Percentiles rank a stretch among this genome's conserved stretches.
These are phyloP conservation scores for Naganishia kalamii DNA, from an alignment of 768 basidiomycete genomes.

Conservation along the genomic window DNA sequence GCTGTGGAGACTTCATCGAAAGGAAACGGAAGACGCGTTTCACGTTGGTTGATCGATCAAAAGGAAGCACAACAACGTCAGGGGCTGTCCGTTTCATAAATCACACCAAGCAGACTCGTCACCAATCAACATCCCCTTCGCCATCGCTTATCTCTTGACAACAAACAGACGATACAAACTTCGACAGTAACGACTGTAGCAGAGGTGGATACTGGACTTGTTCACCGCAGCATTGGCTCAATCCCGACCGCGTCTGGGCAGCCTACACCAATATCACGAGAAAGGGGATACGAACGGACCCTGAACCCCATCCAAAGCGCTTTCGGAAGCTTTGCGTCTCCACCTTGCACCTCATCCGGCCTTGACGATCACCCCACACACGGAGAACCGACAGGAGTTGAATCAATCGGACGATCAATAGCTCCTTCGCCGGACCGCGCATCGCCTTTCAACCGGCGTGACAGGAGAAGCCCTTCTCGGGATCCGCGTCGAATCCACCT, in stretches of 20 bases:
- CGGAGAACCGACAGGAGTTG: too few species aligned
- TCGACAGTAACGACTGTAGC: not conserved
- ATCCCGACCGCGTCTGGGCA: too few species aligned
- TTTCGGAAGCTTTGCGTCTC: too few species aligned
- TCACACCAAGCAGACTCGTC: not conserved
- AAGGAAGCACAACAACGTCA: not conserved
- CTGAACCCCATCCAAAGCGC: not conserved
- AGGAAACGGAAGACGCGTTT: not conserved
- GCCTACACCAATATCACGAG: too few species aligned
- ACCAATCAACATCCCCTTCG: too few species aligned
- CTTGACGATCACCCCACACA: too few species aligned
- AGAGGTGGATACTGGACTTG: not conserved
- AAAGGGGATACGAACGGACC: too few species aligned
- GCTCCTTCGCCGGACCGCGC: not conserved
- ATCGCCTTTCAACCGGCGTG: not conserved
- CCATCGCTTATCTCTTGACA: not conserved
- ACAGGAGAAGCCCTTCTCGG: not conserved
- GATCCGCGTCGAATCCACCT: not conserved
- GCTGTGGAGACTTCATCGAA: not conserved
- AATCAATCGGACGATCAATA: not conserved
- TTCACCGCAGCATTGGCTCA: too few species aligned
- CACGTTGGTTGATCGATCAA: not conserved
- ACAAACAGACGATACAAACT: not conserved
- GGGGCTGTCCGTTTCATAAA: not conserved
- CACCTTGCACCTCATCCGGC: too few species aligned